Conservation (phyloP, 805 yeast genomes). For the Metschnikowia cubensis region DNA sequence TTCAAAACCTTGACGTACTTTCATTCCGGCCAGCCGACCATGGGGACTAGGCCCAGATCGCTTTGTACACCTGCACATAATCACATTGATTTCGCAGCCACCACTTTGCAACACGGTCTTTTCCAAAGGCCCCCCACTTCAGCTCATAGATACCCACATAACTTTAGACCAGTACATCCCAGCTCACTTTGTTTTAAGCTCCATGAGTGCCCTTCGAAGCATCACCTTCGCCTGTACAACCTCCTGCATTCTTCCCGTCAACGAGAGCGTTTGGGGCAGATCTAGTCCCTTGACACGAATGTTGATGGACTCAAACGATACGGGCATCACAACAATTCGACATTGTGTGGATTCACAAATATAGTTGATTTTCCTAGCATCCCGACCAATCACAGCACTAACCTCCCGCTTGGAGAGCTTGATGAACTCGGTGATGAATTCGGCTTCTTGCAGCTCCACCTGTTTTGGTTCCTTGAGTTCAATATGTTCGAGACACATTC, state of each 20-base stretch:
- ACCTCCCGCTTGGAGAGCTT: constrained; percentile 13
- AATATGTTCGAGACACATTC: neutral
- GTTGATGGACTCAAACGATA: constrained; percentile 11
- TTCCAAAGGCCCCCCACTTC: neutral
- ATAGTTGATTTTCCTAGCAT: constrained; percentile 7
- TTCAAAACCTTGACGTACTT: no score
- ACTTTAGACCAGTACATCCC: neutral
- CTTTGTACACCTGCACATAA: neutral
- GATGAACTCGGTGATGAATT: constrained; percentile 11
- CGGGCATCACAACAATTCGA: constrained; percentile 13
- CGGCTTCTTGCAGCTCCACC: neutral
- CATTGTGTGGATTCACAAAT: constrained; percentile 12
- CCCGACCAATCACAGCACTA: constrained; percentile 12
- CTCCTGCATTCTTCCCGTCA: constrained; percentile 13
- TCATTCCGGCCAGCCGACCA: neutral
- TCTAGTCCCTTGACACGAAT: constrained; percentile 8
- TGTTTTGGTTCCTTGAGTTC: neutral
- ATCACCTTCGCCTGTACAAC: constrained; percentile 11
- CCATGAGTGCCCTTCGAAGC: constrained; percentile 12
- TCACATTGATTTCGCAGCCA: neutral
- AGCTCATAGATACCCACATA: neutral
- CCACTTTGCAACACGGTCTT: neutral
- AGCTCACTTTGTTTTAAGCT: neutral
- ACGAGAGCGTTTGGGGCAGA: constrained; percentile 11
- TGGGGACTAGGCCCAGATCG: neutral